Percentiles rank a stretch among this genome's conserved stretches.
Evolutionary conservation across 2,329 filamentous ascomycete species (phyloP).

Genomic region (Westerdykella aurantiaca): DNA sequence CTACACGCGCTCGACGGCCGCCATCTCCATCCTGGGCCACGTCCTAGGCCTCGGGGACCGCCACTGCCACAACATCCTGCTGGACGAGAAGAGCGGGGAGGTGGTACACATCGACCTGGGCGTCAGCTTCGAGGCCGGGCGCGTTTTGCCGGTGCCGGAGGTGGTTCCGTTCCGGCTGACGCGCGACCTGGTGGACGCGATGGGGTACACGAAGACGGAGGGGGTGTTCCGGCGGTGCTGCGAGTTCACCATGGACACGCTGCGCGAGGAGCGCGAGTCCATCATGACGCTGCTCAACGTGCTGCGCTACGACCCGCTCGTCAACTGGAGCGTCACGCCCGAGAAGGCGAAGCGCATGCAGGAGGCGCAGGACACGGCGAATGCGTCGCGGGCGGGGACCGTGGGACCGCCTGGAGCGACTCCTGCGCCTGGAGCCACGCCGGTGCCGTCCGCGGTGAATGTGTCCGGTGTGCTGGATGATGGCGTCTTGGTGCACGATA

Average conservation of each 20-base stretch:
- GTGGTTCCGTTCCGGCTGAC: slow-evolving; percentile 93
- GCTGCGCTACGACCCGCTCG: slow-evolving; percentile 92
- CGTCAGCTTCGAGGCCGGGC: slow-evolving; percentile 93
- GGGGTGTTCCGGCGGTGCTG: slow-evolving; percentile 97
- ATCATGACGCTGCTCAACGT: slow-evolving; percentile 99
- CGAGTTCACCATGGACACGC: slow-evolving; percentile 90
- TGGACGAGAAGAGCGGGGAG: slow-evolving; percentile 85
- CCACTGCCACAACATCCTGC: slow-evolving; percentile 93
- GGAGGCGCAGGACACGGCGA: slow-evolving; percentile 53
- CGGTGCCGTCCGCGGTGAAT: slow-evolving; percentile 5
- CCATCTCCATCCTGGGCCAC: slow-evolving; percentile 91
- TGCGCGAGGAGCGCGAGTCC: slow-evolving; percentile 90
- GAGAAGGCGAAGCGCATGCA: slow-evolving; percentile 62
- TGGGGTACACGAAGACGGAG: slow-evolving; percentile 92
- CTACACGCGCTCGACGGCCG: slow-evolving; percentile 88
- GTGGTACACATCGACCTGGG: slow-evolving; percentile 96
- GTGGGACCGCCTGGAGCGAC: slow-evolving; percentile 22
- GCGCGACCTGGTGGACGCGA: slow-evolving; percentile 90
- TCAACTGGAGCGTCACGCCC: slow-evolving; percentile 86
- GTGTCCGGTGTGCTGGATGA: slow-evolving; percentile 15
- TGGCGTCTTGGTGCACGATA: slow-evolving; percentile 17
- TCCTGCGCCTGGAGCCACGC: slow-evolving; percentile 19
- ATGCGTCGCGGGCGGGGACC: slow-evolving; percentile 25
- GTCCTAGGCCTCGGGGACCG: slow-evolving; percentile 89
- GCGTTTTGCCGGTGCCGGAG: slow-evolving; percentile 91